Percentiles rank a stretch among this genome's conserved stretches.
These are phyloP conservation scores for Sorghum bicolor DNA, from an alignment of 176 grass and related monocot genomes.

Conservation along the genomic window DNA sequence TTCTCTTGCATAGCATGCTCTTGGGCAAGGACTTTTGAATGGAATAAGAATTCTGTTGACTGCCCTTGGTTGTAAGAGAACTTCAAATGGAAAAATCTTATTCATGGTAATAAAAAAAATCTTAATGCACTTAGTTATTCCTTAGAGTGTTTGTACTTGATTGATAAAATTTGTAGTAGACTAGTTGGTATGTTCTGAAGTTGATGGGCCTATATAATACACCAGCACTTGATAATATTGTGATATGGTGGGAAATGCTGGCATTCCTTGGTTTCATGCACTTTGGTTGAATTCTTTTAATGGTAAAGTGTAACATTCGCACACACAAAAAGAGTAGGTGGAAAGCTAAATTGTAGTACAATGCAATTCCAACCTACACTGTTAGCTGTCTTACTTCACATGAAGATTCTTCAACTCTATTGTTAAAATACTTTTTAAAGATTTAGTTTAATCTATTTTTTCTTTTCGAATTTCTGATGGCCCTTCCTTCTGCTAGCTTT, in stretches of 20 bases:
- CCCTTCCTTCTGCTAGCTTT: constrained; percentile 56
- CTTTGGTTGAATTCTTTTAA: neutral
- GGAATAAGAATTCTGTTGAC: neutral
- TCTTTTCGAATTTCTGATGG: constrained; percentile 25
- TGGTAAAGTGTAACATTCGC: neutral
- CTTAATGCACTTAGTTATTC: neutral
- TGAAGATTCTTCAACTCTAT: constrained; percentile 5
- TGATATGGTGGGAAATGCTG: neutral
- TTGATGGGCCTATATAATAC: neutral
- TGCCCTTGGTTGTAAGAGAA: neutral
- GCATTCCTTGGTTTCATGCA: neutral
- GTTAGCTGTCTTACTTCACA: neutral
- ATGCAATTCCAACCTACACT: neutral
- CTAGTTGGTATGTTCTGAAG: neutral
- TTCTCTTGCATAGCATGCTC: neutral
- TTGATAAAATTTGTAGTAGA: neutral
- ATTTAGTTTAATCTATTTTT: neutral
- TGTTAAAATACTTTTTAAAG: neutral
- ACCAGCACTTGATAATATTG: neutral
- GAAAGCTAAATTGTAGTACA: neutral
- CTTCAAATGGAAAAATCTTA: neutral
- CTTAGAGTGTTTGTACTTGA: neutral
- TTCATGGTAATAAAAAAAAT: neutral
- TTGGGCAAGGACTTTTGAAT: neutral
- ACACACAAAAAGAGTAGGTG: neutral